Evolutionary conservation across 257 asterid genomes (phyloP).

Genomic region (Nicotiana paniculata): DNA sequence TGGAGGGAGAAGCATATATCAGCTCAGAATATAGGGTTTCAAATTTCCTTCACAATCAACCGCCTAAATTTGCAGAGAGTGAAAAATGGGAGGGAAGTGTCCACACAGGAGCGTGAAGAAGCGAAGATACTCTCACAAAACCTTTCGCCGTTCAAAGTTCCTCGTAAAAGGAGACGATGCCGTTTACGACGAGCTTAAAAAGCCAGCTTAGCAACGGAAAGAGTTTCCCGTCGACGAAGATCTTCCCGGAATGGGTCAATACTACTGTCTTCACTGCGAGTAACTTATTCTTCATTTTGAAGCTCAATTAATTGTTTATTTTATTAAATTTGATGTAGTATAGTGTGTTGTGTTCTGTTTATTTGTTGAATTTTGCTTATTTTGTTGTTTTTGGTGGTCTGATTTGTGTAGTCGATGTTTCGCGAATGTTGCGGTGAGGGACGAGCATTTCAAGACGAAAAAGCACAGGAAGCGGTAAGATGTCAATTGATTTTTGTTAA

Average conservation of each 20-base stretch:
- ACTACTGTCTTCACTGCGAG: conserved; percentile 90
- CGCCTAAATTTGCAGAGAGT: conserved; percentile 5
- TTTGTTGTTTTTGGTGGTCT: not conserved
- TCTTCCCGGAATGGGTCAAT: conserved; percentile 95
- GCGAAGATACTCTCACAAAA: conserved; percentile 67
- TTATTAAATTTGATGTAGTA: not conserved
- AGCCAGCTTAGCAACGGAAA: conserved; percentile 32
- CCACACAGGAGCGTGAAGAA: conserved; percentile 71
- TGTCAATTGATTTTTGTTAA: not conserved
- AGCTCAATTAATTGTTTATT: not conserved
- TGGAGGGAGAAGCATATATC: not conserved
- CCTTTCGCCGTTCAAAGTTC: conserved; percentile 54
- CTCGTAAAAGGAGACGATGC: conserved; percentile 67
- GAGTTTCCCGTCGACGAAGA: conserved; percentile 76
- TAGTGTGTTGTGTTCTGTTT: not conserved
- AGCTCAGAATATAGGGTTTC: conserved; percentile 25
- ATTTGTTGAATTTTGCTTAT: not conserved
- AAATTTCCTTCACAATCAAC: not conserved
- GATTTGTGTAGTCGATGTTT: conserved; percentile 55
- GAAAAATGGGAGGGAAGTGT: conserved; percentile 91
- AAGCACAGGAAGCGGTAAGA: conserved; percentile 76
- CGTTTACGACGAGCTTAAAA: conserved; percentile 67
- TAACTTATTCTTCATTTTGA: conserved; percentile 14
- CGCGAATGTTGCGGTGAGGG: conserved; percentile 64
- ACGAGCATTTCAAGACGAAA: conserved; percentile 83